These are phyloP conservation scores for Penicillium nucicola DNA, from an alignment of 495 filamentous ascomycete species.

Conservation along the genomic window DNA sequence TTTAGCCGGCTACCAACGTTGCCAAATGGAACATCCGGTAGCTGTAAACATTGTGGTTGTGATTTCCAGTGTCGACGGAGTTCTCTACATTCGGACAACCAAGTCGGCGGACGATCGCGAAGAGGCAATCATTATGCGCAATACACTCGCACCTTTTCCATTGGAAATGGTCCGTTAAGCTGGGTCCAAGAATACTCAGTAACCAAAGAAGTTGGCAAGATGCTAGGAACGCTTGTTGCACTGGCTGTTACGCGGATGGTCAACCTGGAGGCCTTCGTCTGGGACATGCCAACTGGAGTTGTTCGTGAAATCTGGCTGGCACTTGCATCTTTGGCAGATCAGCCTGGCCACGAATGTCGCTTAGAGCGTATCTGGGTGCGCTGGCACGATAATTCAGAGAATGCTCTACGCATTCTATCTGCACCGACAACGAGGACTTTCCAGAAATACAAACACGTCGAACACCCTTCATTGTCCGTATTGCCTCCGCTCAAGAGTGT, in stretches of 20 bases:
- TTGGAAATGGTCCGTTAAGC: conserved; percentile 79
- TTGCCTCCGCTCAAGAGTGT: conserved; percentile 78
- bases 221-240: conserved; percentile 90
- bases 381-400: conserved; percentile 79
- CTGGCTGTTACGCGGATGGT: conserved; percentile 81
- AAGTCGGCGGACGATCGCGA: conserved; percentile 20
- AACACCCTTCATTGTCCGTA: conserved; percentile 84
- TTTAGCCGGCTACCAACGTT: conserved; percentile 45
- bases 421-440: conserved; percentile 15
- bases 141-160: conserved; percentile 83
- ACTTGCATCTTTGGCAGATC: conserved; percentile 67
- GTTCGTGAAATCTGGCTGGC: conserved; percentile 85
- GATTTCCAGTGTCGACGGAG: conserved; percentile 14
- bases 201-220: conserved; percentile 85
- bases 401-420: conserved; percentile 25
- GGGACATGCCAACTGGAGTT: conserved; percentile 96
- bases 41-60: conserved; percentile 40
- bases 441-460: conserved; percentile 53
- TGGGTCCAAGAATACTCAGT: conserved; percentile 88
- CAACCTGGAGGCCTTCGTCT: conserved; percentile 85
- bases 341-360: conserved; percentile 58
- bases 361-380: conserved; percentile 82
- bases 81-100: conserved; percentile 9
- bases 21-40: conserved; percentile 3
- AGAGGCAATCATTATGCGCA: conserved; percentile 80